Evolutionary conservation across 2,329 filamentous ascomycete species (phyloP).

Genomic region (Fusarium armeniacum): DNA sequence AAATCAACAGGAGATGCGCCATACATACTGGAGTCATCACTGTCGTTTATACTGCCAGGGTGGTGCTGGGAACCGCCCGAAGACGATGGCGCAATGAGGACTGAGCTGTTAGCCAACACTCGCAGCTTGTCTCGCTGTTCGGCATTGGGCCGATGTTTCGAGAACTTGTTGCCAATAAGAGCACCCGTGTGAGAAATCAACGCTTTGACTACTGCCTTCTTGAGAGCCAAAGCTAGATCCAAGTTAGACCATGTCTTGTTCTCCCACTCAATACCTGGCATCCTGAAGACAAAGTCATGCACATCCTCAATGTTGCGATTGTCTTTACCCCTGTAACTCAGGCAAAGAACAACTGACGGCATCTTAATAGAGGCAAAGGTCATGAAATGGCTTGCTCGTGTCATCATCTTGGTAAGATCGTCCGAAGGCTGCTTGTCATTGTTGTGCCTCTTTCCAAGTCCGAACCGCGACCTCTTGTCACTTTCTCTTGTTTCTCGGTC

Average conservation of each 20-base stretch:
- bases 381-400: slow-evolving; percentile 95
- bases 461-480: slow-evolving; percentile 70
- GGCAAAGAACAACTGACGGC: slow-evolving; percentile 92
- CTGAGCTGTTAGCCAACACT: slow-evolving; percentile 84
- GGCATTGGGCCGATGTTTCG: slow-evolving; percentile 84
- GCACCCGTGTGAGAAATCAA: slow-evolving; percentile 95
- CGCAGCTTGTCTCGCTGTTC: slow-evolving; percentile 84
- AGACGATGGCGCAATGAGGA: slow-evolving; percentile 68
- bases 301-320: slow-evolving; percentile 97
- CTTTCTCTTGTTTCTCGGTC: slow-evolving; percentile 54
- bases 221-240: slow-evolving; percentile 90
- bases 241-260: slow-evolving; percentile 99
- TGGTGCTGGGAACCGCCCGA: slow-evolving; percentile 56
- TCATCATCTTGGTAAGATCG: slow-evolving; percentile 97
- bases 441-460: slow-evolving; percentile 63
- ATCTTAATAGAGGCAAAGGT: slow-evolving; percentile 96
- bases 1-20: slow-evolving; percentile 69
- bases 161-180: slow-evolving; percentile 98
- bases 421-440: slow-evolving; percentile 79
- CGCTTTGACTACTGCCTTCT: slow-evolving; percentile 94
- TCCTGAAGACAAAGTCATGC: slow-evolving; percentile 95
- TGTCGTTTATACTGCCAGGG: slow-evolving; percentile 63
- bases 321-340: slow-evolving; percentile 96
- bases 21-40: slow-evolving; percentile 70
- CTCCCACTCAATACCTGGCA: slow-evolving; percentile 93